Evolutionary conservation across 306 rosid genomes (phyloP), one percentile per base, ranked within the genome.

Genomic region (Lathyrus oleraceus): DNA sequence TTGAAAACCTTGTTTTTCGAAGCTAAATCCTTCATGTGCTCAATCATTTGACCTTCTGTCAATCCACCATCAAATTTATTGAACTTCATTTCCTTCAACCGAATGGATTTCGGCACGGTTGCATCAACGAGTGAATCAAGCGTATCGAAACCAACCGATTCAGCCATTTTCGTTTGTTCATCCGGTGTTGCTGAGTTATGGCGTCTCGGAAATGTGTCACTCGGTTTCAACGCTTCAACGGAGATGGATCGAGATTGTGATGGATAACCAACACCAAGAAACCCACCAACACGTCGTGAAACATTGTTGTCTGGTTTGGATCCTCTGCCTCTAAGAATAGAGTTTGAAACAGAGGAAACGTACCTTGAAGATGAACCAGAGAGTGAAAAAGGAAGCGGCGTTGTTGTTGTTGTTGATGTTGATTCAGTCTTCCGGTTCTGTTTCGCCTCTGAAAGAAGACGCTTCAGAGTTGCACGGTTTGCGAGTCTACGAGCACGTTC

Each of bases 181-280:
- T 87, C 93, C 0, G 89, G 91, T 32, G 97, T 87, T 8, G 93
- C 97, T 3, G 99, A 95, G 95, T 95, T 95, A 63, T 95, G 99
- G 71, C 99, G 95, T 11, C 97, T 84, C 0, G 99, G 79, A 53
- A 95, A 95, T 10, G 99, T 89, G 74, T 95, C 99, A 43, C 99
- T 95, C 38, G 84, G 87, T 62, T 87, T 81, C 73, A 95, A 76
- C 1, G 99, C 95, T 67, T 87, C 92, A 1, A 95, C 93, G 4
- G 97, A 85, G 23, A 95, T 85, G 73, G 97, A 86, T 70, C 99
- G 86, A 64, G 84, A 70, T 53, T 85, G 97, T 11, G 65, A 17
- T 1, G 79, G 4, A 3, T 44, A 81, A 23, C 83, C 84, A 30
- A 53, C 44, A 9, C 84, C 71, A 10, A 20, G 30, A 10, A 52